Evolutionary conservation across 2,329 filamentous ascomycete species (phyloP).

Genomic region (Sclerotinia borealis): DNA sequence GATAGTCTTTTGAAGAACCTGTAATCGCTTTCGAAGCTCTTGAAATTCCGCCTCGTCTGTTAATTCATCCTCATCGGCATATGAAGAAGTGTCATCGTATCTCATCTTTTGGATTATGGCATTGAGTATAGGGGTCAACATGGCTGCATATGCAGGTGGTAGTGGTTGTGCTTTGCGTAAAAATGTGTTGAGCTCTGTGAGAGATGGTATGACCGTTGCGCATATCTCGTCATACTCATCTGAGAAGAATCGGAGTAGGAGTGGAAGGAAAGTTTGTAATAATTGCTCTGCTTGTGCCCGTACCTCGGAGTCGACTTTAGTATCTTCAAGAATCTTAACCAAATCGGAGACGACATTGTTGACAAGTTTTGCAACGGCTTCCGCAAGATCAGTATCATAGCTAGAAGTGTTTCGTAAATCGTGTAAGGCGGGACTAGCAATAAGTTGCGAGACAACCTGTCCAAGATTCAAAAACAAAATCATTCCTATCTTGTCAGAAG

Average conservation of each 20-base stretch:
- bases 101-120: conserved; percentile 95
- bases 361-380: conserved; percentile 90
- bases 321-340: conserved; percentile 75
- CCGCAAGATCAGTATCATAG: conserved; percentile 93
- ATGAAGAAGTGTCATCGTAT: conserved; percentile 89
- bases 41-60: conserved; percentile 97
- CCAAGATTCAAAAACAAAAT: conserved; percentile 85
- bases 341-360: conserved; percentile 86
- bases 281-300: conserved; percentile 73
- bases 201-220: conserved; percentile 86
- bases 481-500: conserved; percentile 87
- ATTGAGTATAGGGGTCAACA: conserved; percentile 82
- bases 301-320: conserved; percentile 53
- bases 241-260: conserved; percentile 87
- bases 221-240: conserved; percentile 98
- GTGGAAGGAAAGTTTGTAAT: conserved; percentile 76
- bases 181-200: conserved; percentile 88
- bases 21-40: conserved; percentile 82
- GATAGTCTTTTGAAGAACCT: conserved; percentile 87
- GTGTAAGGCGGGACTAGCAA: conserved; percentile 73
- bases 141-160: conserved; percentile 68
- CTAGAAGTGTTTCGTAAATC: conserved; percentile 73
- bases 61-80: conserved; percentile 91
- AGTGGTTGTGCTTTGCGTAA: conserved; percentile 73
- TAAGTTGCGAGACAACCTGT: conserved; percentile 78